Evolutionary conservation across 169 alveolate species (phyloP), one percentile per base, ranked within the genome.

Genomic region (Plasmodium cynomolgi): DNA sequence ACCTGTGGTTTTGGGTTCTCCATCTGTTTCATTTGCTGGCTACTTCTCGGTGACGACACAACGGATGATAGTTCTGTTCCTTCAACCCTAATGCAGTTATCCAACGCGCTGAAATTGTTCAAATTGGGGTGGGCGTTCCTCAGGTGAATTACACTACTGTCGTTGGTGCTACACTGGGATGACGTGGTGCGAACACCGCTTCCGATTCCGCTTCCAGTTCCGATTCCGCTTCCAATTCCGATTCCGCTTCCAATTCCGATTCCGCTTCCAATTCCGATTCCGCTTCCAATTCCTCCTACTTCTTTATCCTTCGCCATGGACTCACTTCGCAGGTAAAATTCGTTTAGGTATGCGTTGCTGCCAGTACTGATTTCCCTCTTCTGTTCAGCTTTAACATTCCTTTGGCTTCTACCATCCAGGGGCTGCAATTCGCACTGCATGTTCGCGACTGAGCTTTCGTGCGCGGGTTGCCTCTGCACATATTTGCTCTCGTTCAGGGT

Each of bases 371-470:
- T 26, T 23, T 68, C 77, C n/a, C 37, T 23, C n/a, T 68, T 68
- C n/a, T 79, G 58, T 9, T 79, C 84, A 79, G 13, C 41, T 79
- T 79, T 79, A 23, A 47, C 41, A 79, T 79, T 68, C 8, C 41
- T n/a, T 37, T 26, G 31, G 0, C 15, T 68, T 68, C 77, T 68
- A 1, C 31, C 31, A 68, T 68, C 77, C 37, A 68, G 1, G 39
- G 77, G 34, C 3, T 68, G 77, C 9, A 23, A 26, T 68, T 20
- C 37, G 37, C 77, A 29, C 13, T 68, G 72, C 26, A n/a, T 56
- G 26, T 56, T 56, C 26, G 72, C 4, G 26, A 15, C 26, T 56
- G 72, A 56, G 26, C 26, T 56, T 56, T 56, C 72, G 8, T 56
- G 29, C 3, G 26, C 3, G 29, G 26, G 2, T 56, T 56, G 72